Base-by-base conservation (phyloP, 306 rosid species). In the Malus sieversii region DNA sequence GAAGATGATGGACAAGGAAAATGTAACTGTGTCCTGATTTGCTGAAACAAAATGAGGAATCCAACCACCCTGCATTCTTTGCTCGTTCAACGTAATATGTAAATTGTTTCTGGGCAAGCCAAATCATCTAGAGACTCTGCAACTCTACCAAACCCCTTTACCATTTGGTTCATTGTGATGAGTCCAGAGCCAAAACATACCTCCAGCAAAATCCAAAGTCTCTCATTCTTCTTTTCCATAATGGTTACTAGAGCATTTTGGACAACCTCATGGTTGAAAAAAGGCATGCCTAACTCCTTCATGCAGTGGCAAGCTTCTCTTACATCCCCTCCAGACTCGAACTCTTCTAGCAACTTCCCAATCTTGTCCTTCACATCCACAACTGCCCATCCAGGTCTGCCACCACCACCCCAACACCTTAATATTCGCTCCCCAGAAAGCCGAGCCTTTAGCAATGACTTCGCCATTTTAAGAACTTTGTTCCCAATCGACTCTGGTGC, bases 341-440 rank as follows among this genome's bases (percentile, higher is more conserved):
- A 90, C 68, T 87, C 95, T 68, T 90, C 92, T 63, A 86, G 81
- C 67, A 90, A 77, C 78, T 86, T 90, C 6, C 88, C 82, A 29
- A 90, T 86, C 86, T 85, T 90, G 81, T 86, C 96, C 74, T 88
- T 88, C 15, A 88, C 91, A 83, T 90, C 92, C 61, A 85, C 92
- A 35, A 90, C 83, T 5, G 85, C 92, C 91, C 91, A 90, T 45
- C 96, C 96, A 4, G 85, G 85, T 60, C 80, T 76, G 65, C 92
- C 92, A 1, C 91, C 96, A 20, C 92, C 96, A 16, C 96, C 96
- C 96, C 96, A 90, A 80, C 92, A 90, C 70, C 96, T 85, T 57
- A 88, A 62, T 59, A 90, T 88, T 40, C 93, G 62, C 78, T 90
- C 93, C 14, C 96, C 96, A 0, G 96, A 85, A 11, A 86, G 87